phyloP scores from a whole-genome alignment of 75 land plant genomes.

The Pinus taeda region DNA sequence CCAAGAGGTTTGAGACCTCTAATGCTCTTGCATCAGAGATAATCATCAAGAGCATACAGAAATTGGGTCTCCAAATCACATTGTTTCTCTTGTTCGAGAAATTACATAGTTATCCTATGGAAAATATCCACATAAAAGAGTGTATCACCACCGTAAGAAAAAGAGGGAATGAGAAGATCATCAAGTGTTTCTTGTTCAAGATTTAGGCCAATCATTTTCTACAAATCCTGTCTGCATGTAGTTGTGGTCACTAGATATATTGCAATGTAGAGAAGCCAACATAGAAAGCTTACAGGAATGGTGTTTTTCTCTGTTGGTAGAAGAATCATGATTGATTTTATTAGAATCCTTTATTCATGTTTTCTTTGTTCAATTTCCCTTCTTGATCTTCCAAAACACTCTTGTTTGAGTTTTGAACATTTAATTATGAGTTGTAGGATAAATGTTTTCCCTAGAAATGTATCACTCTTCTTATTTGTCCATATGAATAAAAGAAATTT shows the following conservation, averaged over 20 bases:
- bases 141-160: conserved; percentile 58
- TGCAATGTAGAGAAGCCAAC: conserved; percentile 78
- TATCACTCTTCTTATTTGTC: no score
- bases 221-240: conserved; percentile 88
- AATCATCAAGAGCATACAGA: conserved; percentile 30
- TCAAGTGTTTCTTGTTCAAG: conserved; percentile 85
- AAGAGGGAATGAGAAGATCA: conserved; percentile 85
- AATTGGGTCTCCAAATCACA: conserved; percentile 15
- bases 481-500: no score
- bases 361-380: conserved; percentile 47
- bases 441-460: background rate
- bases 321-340: conserved; percentile 87
- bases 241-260: conserved; percentile 79
- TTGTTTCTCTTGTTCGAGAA: conserved; percentile 40
- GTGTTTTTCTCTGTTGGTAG: conserved; percentile 71
- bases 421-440: background rate
- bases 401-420: conserved; percentile 29
- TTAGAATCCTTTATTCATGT: conserved; percentile 72
- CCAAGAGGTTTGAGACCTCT: no score
- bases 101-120: conserved; percentile 62
- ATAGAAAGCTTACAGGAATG: conserved; percentile 78
- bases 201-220: conserved; percentile 74
- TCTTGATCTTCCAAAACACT: conserved; percentile 47
- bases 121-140: conserved; percentile 84
- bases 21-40: conserved; percentile 7